Conservation (phyloP, 2,329 filamentous ascomycete species). For the Tolypocladium amazonense region DNA sequence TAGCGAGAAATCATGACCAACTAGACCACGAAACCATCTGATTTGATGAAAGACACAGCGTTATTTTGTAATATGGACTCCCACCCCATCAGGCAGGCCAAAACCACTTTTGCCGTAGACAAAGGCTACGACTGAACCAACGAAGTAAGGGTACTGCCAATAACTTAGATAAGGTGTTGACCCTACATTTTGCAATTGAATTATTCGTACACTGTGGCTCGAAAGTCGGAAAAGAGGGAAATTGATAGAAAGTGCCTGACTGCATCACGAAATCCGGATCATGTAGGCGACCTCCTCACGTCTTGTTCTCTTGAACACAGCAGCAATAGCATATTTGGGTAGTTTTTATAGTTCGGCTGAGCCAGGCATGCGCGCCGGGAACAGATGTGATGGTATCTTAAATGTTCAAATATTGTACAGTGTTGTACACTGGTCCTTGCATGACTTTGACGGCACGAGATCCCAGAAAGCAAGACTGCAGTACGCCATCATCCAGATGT, state of each 20-base stretch:
- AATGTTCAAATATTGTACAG: neutral
- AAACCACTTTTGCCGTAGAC: too few relatives aligned
- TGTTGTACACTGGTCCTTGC: neutral
- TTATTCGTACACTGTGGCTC: too few relatives aligned
- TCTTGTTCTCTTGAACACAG: neutral
- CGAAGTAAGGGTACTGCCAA: too few relatives aligned
- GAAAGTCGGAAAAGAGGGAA: too few relatives aligned
- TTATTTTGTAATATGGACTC: neutral
- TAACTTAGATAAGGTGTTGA: too few relatives aligned
- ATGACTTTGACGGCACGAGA: neutral
- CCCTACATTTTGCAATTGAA: too few relatives aligned
- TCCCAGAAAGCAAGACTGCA: neutral
- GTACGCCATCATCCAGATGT: neutral
- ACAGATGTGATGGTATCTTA: neutral
- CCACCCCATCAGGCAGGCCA: too few relatives aligned
- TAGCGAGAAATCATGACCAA: slow-evolving; percentile 29
- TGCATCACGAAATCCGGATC: neutral
- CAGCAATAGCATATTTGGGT: neutral
- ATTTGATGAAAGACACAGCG: neutral
- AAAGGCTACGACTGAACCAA: too few relatives aligned
- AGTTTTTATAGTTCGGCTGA: neutral
- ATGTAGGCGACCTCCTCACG: neutral
- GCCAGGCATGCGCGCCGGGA: neutral
- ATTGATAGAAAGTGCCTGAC: too few relatives aligned
- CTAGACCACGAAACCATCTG: slow-evolving; percentile 25